Base-by-base conservation (phyloP, 2,329 filamentous ascomycete genomes). In the Intubia oerlemansii region DNA sequence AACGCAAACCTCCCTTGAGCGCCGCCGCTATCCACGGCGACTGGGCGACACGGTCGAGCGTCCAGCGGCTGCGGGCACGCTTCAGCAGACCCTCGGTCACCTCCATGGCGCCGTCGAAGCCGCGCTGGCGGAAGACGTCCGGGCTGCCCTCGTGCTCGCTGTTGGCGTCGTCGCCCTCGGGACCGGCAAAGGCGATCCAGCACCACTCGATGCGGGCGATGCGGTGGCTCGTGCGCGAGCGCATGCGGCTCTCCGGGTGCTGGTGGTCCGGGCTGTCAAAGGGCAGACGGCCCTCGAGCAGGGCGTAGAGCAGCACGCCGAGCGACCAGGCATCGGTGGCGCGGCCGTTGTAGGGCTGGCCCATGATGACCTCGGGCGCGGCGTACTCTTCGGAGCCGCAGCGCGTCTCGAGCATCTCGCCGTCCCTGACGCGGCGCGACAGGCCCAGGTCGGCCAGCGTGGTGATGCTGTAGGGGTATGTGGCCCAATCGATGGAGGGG, bases 301-400 rank as follows among this genome's bases (percentile, higher is more conserved):
- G 65, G 2, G 88, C 82, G 46, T 95, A 98, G 0, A 95, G 62
- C 3, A 95, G 56, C 2, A 98, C 88, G 29, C 88, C 88, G 1
- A 95, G 60, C 0, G 85, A 90, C 88, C 88, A 98, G 8, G 81
- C 82, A 45, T 98, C 88, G 1, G 78, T 92, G 2, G 75, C 68
- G 21, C 81, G 78, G 18, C 88, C 88, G 46, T 95, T 84, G 45
- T 98, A 98, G 7, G 80, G 70, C 44, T 92, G 80, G 15, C 85
- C 85, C 59, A 98, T 80, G 30, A 98, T 74, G 25, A 98, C 82
- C 48, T 98, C 88, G 0, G 88, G 88, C 0, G 88, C 85, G 2
- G 85, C 85, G 46, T 98, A 98, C 51, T 98, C 88, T 51, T 95
- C 88, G 23, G 79, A 91, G 18, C 88, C 88, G 48, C 88, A 98